Percentiles rank a stretch among this genome's conserved stretches.
phyloP scores from a whole-genome alignment of 2,329 filamentous ascomycete genomes.

The Xylariaceae sp. region DNA sequence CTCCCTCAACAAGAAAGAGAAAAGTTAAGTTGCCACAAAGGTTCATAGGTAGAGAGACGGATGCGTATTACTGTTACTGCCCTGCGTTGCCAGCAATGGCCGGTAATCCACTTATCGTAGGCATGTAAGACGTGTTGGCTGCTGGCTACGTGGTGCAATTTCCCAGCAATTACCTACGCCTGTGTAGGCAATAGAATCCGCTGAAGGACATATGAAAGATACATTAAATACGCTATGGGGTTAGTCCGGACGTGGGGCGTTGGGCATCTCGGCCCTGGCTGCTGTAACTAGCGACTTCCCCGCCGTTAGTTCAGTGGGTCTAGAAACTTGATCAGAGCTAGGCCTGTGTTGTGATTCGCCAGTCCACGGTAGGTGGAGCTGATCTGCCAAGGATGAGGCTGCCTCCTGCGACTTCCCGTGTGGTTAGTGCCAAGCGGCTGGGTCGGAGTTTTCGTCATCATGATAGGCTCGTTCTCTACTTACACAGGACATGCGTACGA shows the following conservation, averaged over 20 bases:
- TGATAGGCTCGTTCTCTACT: not conserved
- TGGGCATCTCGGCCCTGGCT: no score
- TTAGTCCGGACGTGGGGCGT: no score
- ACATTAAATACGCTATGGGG: no score
- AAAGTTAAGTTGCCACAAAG: not conserved
- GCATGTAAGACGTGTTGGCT: no score
- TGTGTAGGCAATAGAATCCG: no score
- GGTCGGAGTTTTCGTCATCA: not conserved
- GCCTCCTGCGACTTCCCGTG: slow-evolving; percentile 5
- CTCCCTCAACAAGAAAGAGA: not conserved
- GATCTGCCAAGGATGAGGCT: slow-evolving; percentile 11
- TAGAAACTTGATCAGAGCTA: not conserved
- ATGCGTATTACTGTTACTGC: no score
- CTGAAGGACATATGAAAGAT: no score
- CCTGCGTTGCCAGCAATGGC: no score
- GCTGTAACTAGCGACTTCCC: not conserved
- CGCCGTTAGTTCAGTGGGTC: not conserved
- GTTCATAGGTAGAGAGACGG: not conserved
- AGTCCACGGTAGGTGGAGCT: not conserved
- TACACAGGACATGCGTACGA: no score
- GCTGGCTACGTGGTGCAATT: no score
- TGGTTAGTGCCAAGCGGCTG: slow-evolving; percentile 4
- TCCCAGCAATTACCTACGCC: no score
- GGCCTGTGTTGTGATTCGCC: slow-evolving; percentile 1
- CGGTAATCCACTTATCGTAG: no score